Evolutionary conservation across 2,329 filamentous ascomycete species (phyloP), one percentile per base, ranked within the genome.

Genomic region (Fonsecaea multimorphosa): DNA sequence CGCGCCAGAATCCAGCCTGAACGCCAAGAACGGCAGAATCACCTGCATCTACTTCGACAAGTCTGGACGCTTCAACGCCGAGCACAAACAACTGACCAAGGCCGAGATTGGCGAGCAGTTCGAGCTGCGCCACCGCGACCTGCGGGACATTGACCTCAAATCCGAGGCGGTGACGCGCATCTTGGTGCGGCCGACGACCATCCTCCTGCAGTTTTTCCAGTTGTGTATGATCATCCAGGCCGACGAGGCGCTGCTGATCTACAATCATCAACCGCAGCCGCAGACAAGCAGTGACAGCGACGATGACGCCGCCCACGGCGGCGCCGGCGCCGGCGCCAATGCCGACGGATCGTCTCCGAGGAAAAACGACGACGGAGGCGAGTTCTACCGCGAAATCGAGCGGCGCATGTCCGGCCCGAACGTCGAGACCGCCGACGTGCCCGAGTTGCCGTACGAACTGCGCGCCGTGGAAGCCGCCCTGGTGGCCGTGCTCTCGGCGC

Each of bases 171-270:
- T 76, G 32, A 76, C 76, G 2, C 75, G 78, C 61, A 72, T 78
- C 32, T 64, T 78, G 19, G 70, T 78, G 32, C 72, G 76, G 6
- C 74, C 74, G 0, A 67, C 59, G 2, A 74, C 76, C 3, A 74
- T 78, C 36, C 68, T 78, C 3, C 67, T 78, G 24, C 75, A 77
- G 60, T 68, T 78, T 27, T 78, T 78, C 63, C 73, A 74, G 55
- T 64, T 78, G 31, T 76, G 77, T n/a, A 71, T 78, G 29, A 64
- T 78, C 6, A 71, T 78, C 24, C 73, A 77, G 59, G 68, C 73
- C 1, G 73, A 77, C 60, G 72, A 72, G 31, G 71, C 74, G 0
- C 68, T 77, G 7, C 66, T 78, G 1, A 73, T 78, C 55, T 70
- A 74, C 34, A 55, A 54, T 29, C n/a, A n/a, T n/a, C n/a, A n/a